Percentiles rank a stretch among this genome's conserved stretches.
Conservation (phyloP, 306 rosid genomes). For the Dalbergia oliveri region DNA sequence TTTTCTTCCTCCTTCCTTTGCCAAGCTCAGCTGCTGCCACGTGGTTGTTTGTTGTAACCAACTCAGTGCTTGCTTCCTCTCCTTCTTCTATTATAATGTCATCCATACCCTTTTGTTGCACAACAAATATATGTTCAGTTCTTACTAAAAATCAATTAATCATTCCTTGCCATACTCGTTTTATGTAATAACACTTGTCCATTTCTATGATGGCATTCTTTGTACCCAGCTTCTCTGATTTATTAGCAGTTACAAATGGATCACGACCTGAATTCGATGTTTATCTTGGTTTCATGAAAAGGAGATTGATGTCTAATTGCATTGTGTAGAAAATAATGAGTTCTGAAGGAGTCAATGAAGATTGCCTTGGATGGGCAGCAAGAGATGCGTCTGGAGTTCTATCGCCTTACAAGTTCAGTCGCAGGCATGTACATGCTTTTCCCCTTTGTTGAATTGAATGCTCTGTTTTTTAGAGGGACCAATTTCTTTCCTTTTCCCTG, state of each 20-base stretch:
- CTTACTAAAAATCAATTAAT: no score
- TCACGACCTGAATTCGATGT: neutral
- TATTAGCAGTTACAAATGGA: neutral
- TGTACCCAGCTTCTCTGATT: neutral
- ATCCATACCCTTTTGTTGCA: no score
- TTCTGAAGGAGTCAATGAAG: conserved; percentile 42
- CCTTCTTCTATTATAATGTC: no score
- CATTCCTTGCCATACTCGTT: neutral
- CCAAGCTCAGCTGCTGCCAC: no score
- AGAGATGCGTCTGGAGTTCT: conserved; percentile 64
- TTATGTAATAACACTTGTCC: neutral
- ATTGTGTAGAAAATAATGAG: conserved; percentile 43
- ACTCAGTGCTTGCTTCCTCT: no score
- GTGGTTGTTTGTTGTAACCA: no score
- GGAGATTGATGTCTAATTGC: conserved; percentile 7
- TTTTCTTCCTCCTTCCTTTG: no score
- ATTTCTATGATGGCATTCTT: neutral
- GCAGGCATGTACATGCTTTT: conserved; percentile 52
- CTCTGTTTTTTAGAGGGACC: neutral
- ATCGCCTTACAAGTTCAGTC: conserved; percentile 63
- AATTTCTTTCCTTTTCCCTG: neutral
- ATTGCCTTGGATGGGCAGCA: conserved; percentile 72
- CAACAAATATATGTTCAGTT: no score
- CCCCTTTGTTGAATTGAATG: neutral
- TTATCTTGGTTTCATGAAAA: neutral